Percentiles rank a stretch among this genome's conserved stretches.
Conservation (phyloP, 805 yeast genomes). For the Starmerella scarabaei region DNA sequence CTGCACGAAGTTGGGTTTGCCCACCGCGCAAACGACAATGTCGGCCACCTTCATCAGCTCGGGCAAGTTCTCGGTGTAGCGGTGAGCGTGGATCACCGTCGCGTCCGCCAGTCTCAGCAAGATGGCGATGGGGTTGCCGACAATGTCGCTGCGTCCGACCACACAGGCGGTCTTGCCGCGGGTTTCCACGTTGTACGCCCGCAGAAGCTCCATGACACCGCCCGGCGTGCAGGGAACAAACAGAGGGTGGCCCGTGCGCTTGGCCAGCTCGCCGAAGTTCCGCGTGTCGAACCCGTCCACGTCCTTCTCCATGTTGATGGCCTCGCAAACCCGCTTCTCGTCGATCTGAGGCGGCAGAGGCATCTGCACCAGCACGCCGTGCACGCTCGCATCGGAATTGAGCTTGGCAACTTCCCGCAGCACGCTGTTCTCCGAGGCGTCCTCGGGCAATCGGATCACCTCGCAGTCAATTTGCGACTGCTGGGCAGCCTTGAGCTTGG, state of each 20-base stretch:
- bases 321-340: constrained; percentile 65
- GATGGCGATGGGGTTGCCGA: constrained; percentile 85
- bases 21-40: constrained; percentile 84
- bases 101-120: constrained; percentile 62
- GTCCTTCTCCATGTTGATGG: constrained; percentile 73
- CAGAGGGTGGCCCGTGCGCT: constrained; percentile 68
- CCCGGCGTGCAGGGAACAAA: constrained; percentile 93
- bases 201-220: constrained; percentile 73
- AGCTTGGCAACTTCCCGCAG: constrained; percentile 46
- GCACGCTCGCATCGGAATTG: constrained; percentile 62
- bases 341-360: constrained; percentile 76
- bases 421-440: constrained; percentile 43
- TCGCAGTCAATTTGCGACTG: constrained; percentile 66
- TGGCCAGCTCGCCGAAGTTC: constrained; percentile 83
- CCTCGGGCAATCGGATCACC: constrained; percentile 50
- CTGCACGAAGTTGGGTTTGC: constrained; percentile 68
- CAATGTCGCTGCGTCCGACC: constrained; percentile 89
- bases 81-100: constrained; percentile 80
- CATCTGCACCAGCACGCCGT: constrained; percentile 80
- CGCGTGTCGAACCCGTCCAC: constrained; percentile 88
- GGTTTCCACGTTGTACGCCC: constrained; percentile 51
- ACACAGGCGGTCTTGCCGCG: constrained; percentile 83
- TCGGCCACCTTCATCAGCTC: constrained; percentile 57
- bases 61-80: constrained; percentile 52
- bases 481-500: constrained; percentile 79